These are phyloP conservation scores for Chaetoceros tenuissimus DNA, from an alignment of 108 stramenopile genomes.

Conservation along the genomic window DNA sequence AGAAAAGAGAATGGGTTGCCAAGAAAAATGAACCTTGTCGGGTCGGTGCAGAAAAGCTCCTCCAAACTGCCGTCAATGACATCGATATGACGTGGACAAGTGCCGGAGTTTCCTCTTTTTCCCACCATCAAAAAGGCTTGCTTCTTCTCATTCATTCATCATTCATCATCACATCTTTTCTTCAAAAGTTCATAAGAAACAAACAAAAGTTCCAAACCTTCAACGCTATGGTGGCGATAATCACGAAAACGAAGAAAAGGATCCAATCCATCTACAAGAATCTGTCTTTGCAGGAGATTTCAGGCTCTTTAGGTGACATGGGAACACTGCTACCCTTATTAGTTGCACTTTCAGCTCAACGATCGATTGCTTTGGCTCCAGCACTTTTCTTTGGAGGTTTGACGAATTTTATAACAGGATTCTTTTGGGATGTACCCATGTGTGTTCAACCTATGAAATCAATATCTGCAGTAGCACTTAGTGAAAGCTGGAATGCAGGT, in stretches of 20 bases:
- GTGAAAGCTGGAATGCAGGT: conserved; percentile 26
- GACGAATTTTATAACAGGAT: conserved; percentile 55
- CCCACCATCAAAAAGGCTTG: too few species aligned
- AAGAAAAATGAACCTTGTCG: too few species aligned
- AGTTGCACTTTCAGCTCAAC: conserved; percentile 53
- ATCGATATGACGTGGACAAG: too few species aligned
- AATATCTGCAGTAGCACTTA: conserved; percentile 69
- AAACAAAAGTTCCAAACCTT: too few species aligned
- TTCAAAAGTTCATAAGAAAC: too few species aligned
- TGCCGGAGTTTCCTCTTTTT: too few species aligned
- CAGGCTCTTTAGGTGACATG: conserved; percentile 70
- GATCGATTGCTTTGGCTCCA: conserved; percentile 49
- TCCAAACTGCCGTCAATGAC: too few species aligned
- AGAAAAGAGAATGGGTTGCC: too few species aligned
- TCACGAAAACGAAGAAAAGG: neutral
- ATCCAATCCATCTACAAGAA: conserved; percentile 2
- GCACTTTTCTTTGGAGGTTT: conserved; percentile 66
- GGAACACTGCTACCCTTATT: conserved; percentile 76
- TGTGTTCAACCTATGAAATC: conserved; percentile 87
- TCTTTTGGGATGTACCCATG: conserved; percentile 74
- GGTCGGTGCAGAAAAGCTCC: too few species aligned
- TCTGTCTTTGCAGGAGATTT: conserved; percentile 43
- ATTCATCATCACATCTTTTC: too few species aligned
- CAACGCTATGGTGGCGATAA: too few species aligned
- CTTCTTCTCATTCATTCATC: too few species aligned